These are phyloP conservation scores for Fusarium piperis DNA, from an alignment of 2,329 filamentous ascomycete species.

Conservation along the genomic window DNA sequence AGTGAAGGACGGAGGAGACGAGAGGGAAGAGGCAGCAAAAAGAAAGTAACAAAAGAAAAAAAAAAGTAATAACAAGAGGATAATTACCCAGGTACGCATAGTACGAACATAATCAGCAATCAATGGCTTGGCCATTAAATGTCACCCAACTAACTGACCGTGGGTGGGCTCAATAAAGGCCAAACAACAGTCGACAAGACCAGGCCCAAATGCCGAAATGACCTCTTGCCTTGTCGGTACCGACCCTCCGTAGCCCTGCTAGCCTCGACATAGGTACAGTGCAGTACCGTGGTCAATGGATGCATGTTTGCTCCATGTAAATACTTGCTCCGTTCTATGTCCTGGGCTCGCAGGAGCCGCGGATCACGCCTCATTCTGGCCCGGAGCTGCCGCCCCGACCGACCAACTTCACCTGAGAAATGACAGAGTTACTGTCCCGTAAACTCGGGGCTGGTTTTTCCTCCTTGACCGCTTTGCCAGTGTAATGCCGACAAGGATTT, in stretches of 20 bases:
- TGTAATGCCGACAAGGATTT: slow-evolving; percentile 1
- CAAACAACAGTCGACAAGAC: slow-evolving; percentile 23
- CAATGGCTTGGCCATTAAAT: slow-evolving; percentile 14
- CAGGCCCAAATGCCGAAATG: slow-evolving; percentile 8
- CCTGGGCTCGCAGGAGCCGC: slow-evolving; percentile 19
- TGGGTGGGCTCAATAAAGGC: slow-evolving; percentile 22
- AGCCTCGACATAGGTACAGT: not conserved
- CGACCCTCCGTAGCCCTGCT: slow-evolving; percentile 4
- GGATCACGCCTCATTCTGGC: slow-evolving; percentile 30
- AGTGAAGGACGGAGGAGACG: not conserved
- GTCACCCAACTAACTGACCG: not conserved
- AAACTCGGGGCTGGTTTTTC: not conserved
- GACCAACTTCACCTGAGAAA: slow-evolving; percentile 6
- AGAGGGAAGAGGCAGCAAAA: slow-evolving; percentile 25
- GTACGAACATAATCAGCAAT: not conserved
- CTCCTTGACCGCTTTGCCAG: slow-evolving; percentile 5
- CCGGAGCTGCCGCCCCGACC: slow-evolving; percentile 23
- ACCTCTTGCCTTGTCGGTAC: slow-evolving; percentile 3
- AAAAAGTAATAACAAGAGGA: not conserved
- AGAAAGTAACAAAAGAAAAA: not conserved
- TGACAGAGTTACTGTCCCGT: not conserved
- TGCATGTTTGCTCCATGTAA: slow-evolving; percentile 10
- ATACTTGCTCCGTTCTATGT: not conserved
- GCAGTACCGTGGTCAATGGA: slow-evolving; percentile 1
- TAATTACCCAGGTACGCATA: not conserved